A percentile compares a stretch with the other conserved stretches of the same genome.
Conservation (phyloP, 2,329 filamentous ascomycete species). For the Monascus ruber region DNA sequence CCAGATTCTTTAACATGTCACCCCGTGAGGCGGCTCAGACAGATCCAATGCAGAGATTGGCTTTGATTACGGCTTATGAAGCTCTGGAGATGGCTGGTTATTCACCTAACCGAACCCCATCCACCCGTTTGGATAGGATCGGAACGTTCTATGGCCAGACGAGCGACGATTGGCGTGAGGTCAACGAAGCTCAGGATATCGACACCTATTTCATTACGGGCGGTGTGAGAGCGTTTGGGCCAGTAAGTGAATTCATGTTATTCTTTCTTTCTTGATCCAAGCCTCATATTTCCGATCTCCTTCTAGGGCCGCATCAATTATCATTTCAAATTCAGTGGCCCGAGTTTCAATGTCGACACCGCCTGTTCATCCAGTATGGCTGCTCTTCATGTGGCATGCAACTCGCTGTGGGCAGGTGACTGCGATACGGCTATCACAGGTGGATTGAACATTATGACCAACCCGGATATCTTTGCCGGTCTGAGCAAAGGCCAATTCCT, state of each 20-base stretch:
- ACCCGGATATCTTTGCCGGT: constrained; percentile 68
- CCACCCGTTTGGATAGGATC: constrained; percentile 52
- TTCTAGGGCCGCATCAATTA: constrained; percentile 52
- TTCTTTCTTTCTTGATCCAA: constrained; percentile 13
- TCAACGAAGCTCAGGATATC: constrained; percentile 60
- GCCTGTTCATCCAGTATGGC: constrained; percentile 66
- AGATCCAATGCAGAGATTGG: constrained; percentile 69
- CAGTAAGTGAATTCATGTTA: constrained; percentile 11
- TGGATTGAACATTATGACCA: constrained; percentile 64
- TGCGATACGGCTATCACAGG: constrained; percentile 73
- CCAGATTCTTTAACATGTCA: constrained; percentile 81
- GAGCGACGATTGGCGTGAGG: constrained; percentile 66
- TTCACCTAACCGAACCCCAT: constrained; percentile 59
- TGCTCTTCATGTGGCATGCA: constrained; percentile 61
- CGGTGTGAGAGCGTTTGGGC: constrained; percentile 49
- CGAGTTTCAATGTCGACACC: constrained; percentile 63
- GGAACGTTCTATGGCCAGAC: constrained; percentile 67
- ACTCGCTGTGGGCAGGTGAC: constrained; percentile 61
- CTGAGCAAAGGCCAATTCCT: constrained; percentile 67
- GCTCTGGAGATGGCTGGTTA: constrained; percentile 73
- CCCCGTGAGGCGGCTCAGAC: constrained; percentile 69
- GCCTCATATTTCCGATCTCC: neutral
- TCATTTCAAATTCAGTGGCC: constrained; percentile 65
- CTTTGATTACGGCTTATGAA: constrained; percentile 66
- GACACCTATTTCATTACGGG: constrained; percentile 59